phyloP scores from a whole-genome alignment of 2,329 filamentous ascomycete species.

The Trichoderma simmonsii region DNA sequence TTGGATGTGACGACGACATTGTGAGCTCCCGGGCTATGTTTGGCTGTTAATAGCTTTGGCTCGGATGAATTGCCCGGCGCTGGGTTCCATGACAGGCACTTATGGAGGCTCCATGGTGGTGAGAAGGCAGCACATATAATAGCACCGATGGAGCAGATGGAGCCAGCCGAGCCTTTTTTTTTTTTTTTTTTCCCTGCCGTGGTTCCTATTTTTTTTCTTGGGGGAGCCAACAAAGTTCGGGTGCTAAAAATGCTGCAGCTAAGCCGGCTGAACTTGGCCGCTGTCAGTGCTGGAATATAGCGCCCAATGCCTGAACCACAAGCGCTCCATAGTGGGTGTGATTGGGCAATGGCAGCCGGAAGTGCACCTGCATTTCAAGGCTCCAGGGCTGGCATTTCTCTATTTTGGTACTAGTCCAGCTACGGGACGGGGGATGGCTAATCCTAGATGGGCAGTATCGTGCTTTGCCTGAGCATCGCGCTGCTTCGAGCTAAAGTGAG shows the following conservation, averaged over 20 bases:
- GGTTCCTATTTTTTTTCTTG: background rate
- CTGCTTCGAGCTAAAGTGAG: background rate
- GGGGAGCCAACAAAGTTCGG: background rate
- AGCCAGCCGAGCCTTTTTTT: background rate
- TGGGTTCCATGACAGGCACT: conserved; percentile 4
- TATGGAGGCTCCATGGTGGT: conserved; percentile 4
- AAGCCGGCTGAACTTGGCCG: background rate
- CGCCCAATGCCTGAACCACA: background rate
- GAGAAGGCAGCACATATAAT: background rate
- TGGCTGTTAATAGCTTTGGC: background rate
- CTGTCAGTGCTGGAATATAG: conserved; percentile 4
- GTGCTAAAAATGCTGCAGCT: background rate
- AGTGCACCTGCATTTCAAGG: background rate
- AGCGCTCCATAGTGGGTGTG: background rate
- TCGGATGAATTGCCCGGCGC: background rate
- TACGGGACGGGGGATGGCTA: background rate
- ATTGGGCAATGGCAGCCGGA: background rate
- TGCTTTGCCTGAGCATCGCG: background rate
- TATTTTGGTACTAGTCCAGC: background rate
- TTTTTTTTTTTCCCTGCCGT: background rate
- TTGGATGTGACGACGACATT: conserved; percentile 21
- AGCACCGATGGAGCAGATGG: background rate
- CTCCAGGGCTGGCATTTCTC: background rate
- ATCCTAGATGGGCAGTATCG: background rate
- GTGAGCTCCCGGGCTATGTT: background rate